Percentiles rank a stretch among this genome's conserved stretches.
Conservation (phyloP, 208 protist genomes). For the Acanthamoeba sp. region DNA sequence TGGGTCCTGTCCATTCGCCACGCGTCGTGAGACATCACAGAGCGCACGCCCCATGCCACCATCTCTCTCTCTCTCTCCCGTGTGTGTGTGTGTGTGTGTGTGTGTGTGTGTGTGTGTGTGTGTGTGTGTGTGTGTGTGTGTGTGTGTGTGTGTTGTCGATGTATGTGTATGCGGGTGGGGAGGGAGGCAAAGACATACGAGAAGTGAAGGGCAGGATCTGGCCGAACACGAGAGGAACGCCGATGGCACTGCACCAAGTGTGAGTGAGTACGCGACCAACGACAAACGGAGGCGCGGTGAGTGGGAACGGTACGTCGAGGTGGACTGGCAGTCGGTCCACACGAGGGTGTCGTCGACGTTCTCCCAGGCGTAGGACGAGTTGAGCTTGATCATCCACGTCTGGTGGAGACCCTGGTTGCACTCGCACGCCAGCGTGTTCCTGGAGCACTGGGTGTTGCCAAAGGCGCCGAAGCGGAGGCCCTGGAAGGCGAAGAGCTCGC, state of each 20-base stretch:
- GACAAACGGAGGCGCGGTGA: not conserved
- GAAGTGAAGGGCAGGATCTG: slow-evolving; percentile 31
- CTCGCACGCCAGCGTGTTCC: slow-evolving; percentile 6
- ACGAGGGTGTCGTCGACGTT: not conserved
- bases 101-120: no score
- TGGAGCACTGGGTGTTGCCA: not conserved
- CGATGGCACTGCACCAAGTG: not conserved
- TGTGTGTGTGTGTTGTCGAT: no score
- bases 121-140: no score
- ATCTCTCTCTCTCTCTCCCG: no score
- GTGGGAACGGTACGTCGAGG: not conserved
- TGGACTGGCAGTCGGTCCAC: not conserved
- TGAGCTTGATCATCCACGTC: slow-evolving; percentile 35
- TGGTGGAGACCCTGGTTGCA: slow-evolving; percentile 35
- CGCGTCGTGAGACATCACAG: no score
- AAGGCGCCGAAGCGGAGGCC: not conserved
- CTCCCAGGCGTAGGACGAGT: not conserved
- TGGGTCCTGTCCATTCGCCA: not conserved
- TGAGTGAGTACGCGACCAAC: not conserved
- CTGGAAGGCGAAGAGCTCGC: slow-evolving; percentile 25
- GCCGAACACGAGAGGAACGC: not conserved
- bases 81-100: no score
- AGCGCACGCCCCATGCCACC: no score
- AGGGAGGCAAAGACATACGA: not conserved
- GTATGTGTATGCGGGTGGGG: not conserved